phyloP scores from a whole-genome alignment of 345 rosid species.

The Firmiana major region DNA sequence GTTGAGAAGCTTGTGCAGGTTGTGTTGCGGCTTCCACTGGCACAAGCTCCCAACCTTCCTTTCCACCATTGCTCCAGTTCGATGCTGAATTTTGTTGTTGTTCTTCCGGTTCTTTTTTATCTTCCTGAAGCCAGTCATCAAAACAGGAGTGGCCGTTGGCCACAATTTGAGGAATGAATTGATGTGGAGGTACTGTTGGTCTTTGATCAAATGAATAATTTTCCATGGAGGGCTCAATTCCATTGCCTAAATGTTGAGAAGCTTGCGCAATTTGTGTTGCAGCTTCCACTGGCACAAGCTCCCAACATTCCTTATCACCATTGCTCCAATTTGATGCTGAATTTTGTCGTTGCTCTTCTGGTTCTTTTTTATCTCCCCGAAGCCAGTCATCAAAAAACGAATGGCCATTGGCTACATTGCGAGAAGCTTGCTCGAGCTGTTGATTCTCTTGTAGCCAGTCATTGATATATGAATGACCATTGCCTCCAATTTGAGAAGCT shows the following conservation, averaged over 20 bases:
- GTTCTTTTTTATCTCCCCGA: neutral
- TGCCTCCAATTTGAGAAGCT: neutral
- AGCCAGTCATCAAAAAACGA: neutral
- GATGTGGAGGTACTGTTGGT: neutral
- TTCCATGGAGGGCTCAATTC: neutral
- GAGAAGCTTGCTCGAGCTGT: neutral
- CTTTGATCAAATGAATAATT: conserved; percentile 7
- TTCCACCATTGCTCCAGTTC: conserved; percentile 9
- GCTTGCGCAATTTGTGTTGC: conserved; percentile 24
- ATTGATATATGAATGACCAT: neutral
- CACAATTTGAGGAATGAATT: conserved; percentile 22
- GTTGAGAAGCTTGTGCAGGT: conserved; percentile 17
- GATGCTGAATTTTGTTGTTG: neutral
- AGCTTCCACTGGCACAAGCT: conserved; percentile 43
- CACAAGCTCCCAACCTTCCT: conserved; percentile 51
- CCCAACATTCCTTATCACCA: conserved; percentile 43
- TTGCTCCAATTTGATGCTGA: neutral
- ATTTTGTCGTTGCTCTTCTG: neutral
- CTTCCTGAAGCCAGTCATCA: neutral
- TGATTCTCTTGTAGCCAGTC: neutral
- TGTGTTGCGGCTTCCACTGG: conserved; percentile 34
- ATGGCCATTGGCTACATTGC: neutral
- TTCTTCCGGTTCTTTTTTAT: neutral
- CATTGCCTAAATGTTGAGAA: conserved; percentile 2
- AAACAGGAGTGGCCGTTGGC: neutral